Evolutionary conservation across 805 yeast species (phyloP).

Genomic region (Barnettozyma populi): DNA sequence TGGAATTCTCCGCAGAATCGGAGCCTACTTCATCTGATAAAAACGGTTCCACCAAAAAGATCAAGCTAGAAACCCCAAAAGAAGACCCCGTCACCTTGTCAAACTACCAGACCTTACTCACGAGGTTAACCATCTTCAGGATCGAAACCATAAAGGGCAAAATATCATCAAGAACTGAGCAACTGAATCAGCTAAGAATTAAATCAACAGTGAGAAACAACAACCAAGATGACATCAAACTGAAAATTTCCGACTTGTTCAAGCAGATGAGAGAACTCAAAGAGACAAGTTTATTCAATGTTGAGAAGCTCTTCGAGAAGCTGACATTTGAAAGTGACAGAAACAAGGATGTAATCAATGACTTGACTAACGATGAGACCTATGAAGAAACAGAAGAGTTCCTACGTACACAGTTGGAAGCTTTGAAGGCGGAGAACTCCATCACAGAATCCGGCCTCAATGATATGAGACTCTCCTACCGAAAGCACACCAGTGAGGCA

Average conservation of each 20-base stretch:
- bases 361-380: slow-evolving; percentile 9
- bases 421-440: slow-evolving; percentile 24
- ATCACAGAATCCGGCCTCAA: slow-evolving; percentile 1
- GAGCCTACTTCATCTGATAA: not conserved
- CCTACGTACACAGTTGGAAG: slow-evolving; percentile 29
- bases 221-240: slow-evolving; percentile 34
- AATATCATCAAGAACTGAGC: slow-evolving; percentile 17
- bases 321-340: slow-evolving; percentile 19
- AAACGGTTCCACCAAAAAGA: slow-evolving; percentile 4
- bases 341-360: slow-evolving; percentile 8
- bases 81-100: slow-evolving; percentile 22
- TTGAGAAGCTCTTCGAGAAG: slow-evolving; percentile 19
- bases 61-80: slow-evolving; percentile 12
- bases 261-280: slow-evolving; percentile 23
- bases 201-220: slow-evolving; percentile 37
- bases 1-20: not conserved
- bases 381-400: slow-evolving; percentile 26
- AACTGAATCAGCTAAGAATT: slow-evolving; percentile 26
- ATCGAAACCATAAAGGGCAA: slow-evolving; percentile 19
- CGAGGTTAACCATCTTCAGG: slow-evolving; percentile 31
- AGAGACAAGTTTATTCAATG: slow-evolving; percentile 12
- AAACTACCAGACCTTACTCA: slow-evolving; percentile 33
- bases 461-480: slow-evolving; percentile 37
- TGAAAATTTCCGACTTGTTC: slow-evolving; percentile 36
- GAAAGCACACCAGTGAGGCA: slow-evolving; percentile 40